A percentile compares a stretch with the other conserved stretches of the same genome.
Conservation (phyloP, 2,329 filamentous ascomycete species). For the Huntiella savannae region DNA sequence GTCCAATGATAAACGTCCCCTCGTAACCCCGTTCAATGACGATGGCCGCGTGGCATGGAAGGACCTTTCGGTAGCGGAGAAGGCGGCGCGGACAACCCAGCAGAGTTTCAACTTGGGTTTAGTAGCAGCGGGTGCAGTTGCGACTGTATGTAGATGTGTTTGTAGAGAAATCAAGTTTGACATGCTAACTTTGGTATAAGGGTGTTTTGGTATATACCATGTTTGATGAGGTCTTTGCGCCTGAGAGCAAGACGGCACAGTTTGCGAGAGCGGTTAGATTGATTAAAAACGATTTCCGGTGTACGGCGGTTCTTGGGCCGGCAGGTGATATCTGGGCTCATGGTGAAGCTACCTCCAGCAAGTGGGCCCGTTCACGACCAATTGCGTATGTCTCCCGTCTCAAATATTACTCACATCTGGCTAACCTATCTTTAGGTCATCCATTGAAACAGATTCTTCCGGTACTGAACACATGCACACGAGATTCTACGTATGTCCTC, state of each 20-base stretch:
- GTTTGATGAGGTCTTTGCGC: slow-evolving; percentile 65
- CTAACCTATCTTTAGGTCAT: slow-evolving; percentile 6
- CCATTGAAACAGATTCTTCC: slow-evolving; percentile 7
- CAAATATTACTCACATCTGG: neutral
- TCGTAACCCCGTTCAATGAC: slow-evolving; percentile 71
- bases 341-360: slow-evolving; percentile 63
- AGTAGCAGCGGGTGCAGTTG: slow-evolving; percentile 51
- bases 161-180: no score
- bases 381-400: slow-evolving; percentile 28
- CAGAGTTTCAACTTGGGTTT: slow-evolving; percentile 78
- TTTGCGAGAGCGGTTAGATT: slow-evolving; percentile 75
- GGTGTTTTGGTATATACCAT: slow-evolving; percentile 61
- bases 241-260: slow-evolving; percentile 67
- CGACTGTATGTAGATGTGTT: slow-evolving; percentile 40
- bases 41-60: slow-evolving; percentile 67
- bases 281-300: slow-evolving; percentile 53
- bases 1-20: slow-evolving; percentile 28
- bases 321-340: slow-evolving; percentile 57
- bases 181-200: slow-evolving; percentile 21
- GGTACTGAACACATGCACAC: slow-evolving; percentile 50
- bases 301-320: slow-evolving; percentile 56
- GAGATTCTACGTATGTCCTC: slow-evolving; percentile 53
- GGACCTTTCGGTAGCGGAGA: slow-evolving; percentile 56
- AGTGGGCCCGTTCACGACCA: slow-evolving; percentile 53
- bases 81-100: slow-evolving; percentile 68